Base-by-base conservation (phyloP, 2,329 filamentous ascomycete genomes). In the Epichloe bromicola region DNA sequence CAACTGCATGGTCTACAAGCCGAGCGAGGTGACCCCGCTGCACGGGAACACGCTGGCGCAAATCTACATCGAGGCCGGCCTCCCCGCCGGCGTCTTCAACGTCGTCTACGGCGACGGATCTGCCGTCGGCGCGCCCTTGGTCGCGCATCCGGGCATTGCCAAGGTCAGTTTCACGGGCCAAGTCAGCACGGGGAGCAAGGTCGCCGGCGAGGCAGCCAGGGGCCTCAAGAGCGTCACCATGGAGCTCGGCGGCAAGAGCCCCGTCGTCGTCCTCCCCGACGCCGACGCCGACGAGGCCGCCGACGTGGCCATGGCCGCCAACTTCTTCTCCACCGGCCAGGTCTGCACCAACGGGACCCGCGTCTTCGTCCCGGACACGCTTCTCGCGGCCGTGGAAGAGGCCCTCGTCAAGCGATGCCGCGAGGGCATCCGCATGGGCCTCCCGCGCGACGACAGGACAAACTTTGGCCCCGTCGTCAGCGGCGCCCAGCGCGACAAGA, bases 81-180 rank as follows among this genome's bases (percentile, higher is more conserved):
- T 94, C 2, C 88, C 88, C 1, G 75, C 82, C 0, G 88, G 88
- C 53, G 88, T 91, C 42, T 94, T 94, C 76, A 94, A 91, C 58
- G 84, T 94, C 37, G 77, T 94, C 45, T 86, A 93, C 62, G 88
- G 88, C 50, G 83, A 81, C 44, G 88, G 86, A 19, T 81, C 85
- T 10, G 57, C 56, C 40, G 84, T 88, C 5, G 88, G 88, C 45
- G 83, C 82, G 41, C 83, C 85, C 59, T 73, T 94, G 39, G 87
- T 86, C 2, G 70, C 78, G 3, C 87, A 94, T 63, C 77, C 80
- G 0, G 71, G 68, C 46, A 83, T 95, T 60, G 83, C 85, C 54
- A 95, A 95, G 70, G 87, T 95, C 60, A 88, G 84, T 62, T 95
- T 95, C 70, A 95, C 88, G 0, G 88, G 88, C 17, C 88, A 94